Evolutionary conservation across 2,329 filamentous ascomycete genomes (phyloP).

Genomic region (Zymoseptoria passerinii): DNA sequence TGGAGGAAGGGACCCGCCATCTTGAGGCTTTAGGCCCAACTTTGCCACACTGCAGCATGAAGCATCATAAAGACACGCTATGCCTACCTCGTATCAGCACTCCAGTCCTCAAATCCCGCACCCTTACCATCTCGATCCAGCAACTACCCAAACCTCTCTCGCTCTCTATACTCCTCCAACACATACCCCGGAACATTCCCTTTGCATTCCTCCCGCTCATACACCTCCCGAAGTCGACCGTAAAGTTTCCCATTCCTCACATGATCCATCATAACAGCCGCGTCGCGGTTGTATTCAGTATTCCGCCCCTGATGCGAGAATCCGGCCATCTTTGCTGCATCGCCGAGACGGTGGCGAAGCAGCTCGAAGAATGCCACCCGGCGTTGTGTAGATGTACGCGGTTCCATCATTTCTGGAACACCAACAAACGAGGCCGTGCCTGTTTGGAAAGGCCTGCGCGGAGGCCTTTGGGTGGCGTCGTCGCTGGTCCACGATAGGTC

Average conservation of each 20-base stretch:
- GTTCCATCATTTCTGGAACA: background rate
- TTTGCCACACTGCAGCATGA: no score
- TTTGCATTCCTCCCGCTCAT: constrained; percentile 43
- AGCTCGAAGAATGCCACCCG: constrained; percentile 54
- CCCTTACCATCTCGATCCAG: constrained; percentile 33
- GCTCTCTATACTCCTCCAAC: constrained; percentile 18
- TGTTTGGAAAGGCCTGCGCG: constrained; percentile 35
- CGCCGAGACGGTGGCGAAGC: constrained; percentile 49
- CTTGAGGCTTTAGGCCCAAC: no score
- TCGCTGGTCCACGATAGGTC: constrained; percentile 42
- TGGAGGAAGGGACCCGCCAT: no score
- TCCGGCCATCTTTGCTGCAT: constrained; percentile 49
- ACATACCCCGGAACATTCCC: constrained; percentile 45
- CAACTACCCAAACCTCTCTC: constrained; percentile 31
- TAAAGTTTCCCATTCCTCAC: constrained; percentile 47
- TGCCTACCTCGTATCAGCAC: no score
- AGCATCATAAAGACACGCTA: no score
- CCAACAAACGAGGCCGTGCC: background rate
- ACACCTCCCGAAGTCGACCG: constrained; percentile 44
- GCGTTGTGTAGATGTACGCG: background rate
- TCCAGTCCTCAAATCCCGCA: constrained; percentile 30
- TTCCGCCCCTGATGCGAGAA: constrained; percentile 51
- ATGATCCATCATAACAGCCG: constrained; percentile 41
- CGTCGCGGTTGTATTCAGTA: constrained; percentile 40
- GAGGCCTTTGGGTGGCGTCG: constrained; percentile 47